Percentiles rank a stretch among this genome's conserved stretches.
These are phyloP conservation scores for Pythium phragmitis DNA, from an alignment of 352 stramenopile genomes.

Conservation along the genomic window DNA sequence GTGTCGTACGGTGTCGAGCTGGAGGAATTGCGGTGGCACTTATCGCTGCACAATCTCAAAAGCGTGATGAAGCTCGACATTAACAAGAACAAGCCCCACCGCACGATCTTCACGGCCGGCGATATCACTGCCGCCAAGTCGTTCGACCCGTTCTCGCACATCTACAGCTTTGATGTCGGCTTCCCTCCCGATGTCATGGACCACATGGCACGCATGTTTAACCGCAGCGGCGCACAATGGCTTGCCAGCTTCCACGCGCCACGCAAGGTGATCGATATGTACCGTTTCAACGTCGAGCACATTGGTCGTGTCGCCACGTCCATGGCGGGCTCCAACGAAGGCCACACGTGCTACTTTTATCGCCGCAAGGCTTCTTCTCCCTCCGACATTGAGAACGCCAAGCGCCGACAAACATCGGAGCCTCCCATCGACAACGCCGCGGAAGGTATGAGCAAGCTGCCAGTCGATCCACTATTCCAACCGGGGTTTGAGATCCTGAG, in stretches of 20 bases:
- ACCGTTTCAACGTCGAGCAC: slow-evolving; percentile 92
- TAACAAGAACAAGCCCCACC: slow-evolving; percentile 52
- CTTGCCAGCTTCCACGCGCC: slow-evolving; percentile 95
- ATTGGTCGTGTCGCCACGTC: slow-evolving; percentile 88
- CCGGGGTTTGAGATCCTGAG: slow-evolving; percentile 76
- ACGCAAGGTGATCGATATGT: slow-evolving; percentile 91
- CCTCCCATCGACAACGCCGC: slow-evolving; percentile 28
- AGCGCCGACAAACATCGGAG: slow-evolving; percentile 20
- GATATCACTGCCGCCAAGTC: slow-evolving; percentile 94
- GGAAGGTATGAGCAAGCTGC: slow-evolving; percentile 24
- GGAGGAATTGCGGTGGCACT: slow-evolving; percentile 93
- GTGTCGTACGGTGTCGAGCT: slow-evolving; percentile 96
- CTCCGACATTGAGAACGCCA: slow-evolving; percentile 23
- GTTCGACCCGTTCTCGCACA: slow-evolving; percentile 97
- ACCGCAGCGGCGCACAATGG: slow-evolving; percentile 85
- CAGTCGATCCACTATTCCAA: slow-evolving; percentile 81
- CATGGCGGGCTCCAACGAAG: slow-evolving; percentile 96
- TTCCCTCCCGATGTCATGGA: slow-evolving; percentile 96
- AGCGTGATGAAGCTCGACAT: slow-evolving; percentile 78
- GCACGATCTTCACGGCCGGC: slow-evolving; percentile 90
- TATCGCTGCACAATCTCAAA: slow-evolving; percentile 93
- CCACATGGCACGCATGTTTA: slow-evolving; percentile 93
- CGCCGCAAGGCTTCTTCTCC: slow-evolving; percentile 32
- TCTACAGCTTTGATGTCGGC: slow-evolving; percentile 99
- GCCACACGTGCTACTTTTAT: slow-evolving; percentile 98